Evolutionary conservation across 495 filamentous ascomycete genomes (phyloP).

Genomic region (Parmelia sp.): DNA sequence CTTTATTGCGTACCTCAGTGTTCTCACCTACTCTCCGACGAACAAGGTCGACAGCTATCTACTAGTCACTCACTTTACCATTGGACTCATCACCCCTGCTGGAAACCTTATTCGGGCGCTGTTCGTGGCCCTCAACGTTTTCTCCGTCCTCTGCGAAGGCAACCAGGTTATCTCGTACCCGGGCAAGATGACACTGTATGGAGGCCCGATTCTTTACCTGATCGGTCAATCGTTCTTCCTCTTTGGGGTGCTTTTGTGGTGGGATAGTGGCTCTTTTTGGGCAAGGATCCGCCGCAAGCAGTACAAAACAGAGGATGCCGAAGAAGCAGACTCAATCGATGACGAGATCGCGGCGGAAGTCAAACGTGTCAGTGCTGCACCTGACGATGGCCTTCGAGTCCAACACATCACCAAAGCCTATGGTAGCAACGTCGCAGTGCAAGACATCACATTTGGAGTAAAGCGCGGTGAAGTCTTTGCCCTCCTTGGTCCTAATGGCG

Average conservation of each 20-base stretch:
- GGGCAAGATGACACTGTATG: constrained; percentile 64
- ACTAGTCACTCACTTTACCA: constrained; percentile 56
- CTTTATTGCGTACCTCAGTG: constrained; percentile 62
- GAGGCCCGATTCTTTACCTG: constrained; percentile 72
- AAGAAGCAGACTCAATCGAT: constrained; percentile 41
- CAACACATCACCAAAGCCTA: constrained; percentile 72
- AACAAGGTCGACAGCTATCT: constrained; percentile 27
- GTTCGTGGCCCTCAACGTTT: constrained; percentile 70
- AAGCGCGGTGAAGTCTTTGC: constrained; percentile 74
- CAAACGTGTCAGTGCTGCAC: constrained; percentile 37
- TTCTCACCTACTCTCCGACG: constrained; percentile 60
- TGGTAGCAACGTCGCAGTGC: constrained; percentile 60
- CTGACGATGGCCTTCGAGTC: constrained; percentile 64
- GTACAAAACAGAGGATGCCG: constrained; percentile 34
- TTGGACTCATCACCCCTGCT: constrained; percentile 62
- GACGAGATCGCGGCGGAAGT: constrained; percentile 44
- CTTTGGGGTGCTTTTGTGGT: constrained; percentile 62
- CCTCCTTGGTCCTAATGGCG: constrained; percentile 80
- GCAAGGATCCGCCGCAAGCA: constrained; percentile 37
- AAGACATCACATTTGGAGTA: constrained; percentile 76
- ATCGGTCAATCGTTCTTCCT: constrained; percentile 60
- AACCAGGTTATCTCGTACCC: constrained; percentile 58
- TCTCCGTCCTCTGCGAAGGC: constrained; percentile 63
- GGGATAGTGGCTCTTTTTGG: constrained; percentile 58
- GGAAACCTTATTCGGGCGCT: constrained; percentile 61